Percentiles rank a stretch among this genome's conserved stretches.
Conservation (phyloP, 2,329 filamentous ascomycete genomes). For the Rhexocercosporidium sp. region DNA sequence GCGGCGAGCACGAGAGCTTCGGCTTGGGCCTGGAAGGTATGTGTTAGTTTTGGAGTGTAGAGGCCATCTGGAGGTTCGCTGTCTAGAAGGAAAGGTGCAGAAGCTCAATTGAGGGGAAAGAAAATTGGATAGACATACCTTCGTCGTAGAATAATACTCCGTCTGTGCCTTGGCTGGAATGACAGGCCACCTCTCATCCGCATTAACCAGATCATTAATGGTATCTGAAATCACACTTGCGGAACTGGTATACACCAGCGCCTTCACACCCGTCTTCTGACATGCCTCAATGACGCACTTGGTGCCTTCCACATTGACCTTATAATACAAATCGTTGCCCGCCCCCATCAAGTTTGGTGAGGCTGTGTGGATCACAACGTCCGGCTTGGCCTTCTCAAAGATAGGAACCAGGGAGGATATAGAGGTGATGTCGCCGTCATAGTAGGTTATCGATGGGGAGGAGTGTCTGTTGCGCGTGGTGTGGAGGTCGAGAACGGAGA, state of each 20-base stretch:
- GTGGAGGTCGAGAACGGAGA: constrained; percentile 75
- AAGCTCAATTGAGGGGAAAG: background rate
- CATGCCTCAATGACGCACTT: constrained; percentile 77
- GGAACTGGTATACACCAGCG: constrained; percentile 89
- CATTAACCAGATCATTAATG: constrained; percentile 72
- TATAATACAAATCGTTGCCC: constrained; percentile 68
- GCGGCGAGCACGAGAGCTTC: constrained; percentile 81
- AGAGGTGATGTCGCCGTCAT: constrained; percentile 80
- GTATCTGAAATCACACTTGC: constrained; percentile 89
- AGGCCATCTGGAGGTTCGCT: background rate
- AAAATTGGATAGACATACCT: constrained; percentile 49
- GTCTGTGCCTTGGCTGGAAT: constrained; percentile 72
- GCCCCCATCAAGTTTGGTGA: constrained; percentile 64
- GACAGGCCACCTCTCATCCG: constrained; percentile 81
- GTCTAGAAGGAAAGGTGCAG: too few relatives aligned
- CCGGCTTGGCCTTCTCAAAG: constrained; percentile 71
- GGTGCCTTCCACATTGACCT: constrained; percentile 90
- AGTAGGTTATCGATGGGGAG: constrained; percentile 65
- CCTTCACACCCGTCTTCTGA: constrained; percentile 72
- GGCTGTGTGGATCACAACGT: constrained; percentile 91
- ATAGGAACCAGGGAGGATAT: constrained; percentile 62
- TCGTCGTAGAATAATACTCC: constrained; percentile 90
- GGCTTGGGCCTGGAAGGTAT: constrained; percentile 64
- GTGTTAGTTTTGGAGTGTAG: constrained; percentile 35
- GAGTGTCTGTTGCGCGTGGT: constrained; percentile 70